These are phyloP conservation scores for Claviceps purpurea DNA, from an alignment of 2,329 filamentous ascomycete genomes.

Conservation along the genomic window DNA sequence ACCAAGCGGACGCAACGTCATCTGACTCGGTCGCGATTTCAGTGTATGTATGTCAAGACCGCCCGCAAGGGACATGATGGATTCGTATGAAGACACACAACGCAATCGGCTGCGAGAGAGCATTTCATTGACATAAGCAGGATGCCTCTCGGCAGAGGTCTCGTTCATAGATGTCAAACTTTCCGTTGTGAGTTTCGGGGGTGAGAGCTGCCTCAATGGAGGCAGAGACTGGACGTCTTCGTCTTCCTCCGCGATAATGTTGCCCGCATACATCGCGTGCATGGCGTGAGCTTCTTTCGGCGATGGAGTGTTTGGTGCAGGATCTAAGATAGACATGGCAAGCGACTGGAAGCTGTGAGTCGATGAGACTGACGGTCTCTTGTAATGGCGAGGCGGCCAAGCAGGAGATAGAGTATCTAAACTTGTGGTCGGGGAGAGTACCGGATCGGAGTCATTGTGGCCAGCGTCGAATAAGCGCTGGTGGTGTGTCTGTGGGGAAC, in stretches of 20 bases:
- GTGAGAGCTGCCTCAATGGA: constrained; percentile 11
- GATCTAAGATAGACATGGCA: constrained; percentile 19
- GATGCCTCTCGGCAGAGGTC: constrained; percentile 16
- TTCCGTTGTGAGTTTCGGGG: constrained; percentile 14
- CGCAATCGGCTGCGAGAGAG: constrained; percentile 37
- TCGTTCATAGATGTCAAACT: constrained; percentile 20
- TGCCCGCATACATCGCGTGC: constrained; percentile 13
- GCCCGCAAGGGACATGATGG: constrained; percentile 72
- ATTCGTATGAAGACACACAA: constrained; percentile 68
- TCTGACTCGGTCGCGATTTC: constrained; percentile 60
- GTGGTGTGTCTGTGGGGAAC: constrained; percentile 65
- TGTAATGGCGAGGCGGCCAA: constrained; percentile 38
- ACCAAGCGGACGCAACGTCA: constrained; percentile 44
- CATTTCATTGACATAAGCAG: constrained; percentile 21
- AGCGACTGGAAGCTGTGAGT: constrained; percentile 33
- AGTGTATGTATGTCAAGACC: constrained; percentile 85
- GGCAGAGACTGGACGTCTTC: constrained; percentile 16
- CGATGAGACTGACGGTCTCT: constrained; percentile 43
- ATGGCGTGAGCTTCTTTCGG: constrained; percentile 8
- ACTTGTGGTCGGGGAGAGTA: constrained; percentile 71
- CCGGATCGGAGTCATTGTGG: constrained; percentile 44
- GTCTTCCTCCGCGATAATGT: constrained; percentile 25
- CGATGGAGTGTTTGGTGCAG: constrained; percentile 14
- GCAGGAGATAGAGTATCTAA: constrained; percentile 52
- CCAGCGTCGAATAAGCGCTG: constrained; percentile 68